Evolutionary conservation across 306 rosid genomes (phyloP), one percentile per base, ranked within the genome.

Genomic region (Dryas octopetala): DNA sequence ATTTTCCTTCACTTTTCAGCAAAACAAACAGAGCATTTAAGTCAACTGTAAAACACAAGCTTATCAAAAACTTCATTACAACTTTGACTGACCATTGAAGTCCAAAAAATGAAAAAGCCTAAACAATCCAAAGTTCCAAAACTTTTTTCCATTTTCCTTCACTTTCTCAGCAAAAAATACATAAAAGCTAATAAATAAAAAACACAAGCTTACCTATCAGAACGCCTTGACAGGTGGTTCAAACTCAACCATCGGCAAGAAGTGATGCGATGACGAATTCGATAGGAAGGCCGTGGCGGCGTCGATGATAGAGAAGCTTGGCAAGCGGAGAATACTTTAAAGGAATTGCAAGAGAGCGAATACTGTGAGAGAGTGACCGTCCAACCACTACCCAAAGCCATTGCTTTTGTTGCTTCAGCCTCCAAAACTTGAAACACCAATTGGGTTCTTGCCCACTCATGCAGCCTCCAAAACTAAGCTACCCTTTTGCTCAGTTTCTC

Each of bases 221-320:
- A 77, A 59, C 78, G 53, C 61, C 10, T 54, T 32, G 81, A 76
- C 5, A 60, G 70, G 44, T 76, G 78, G 80, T 71, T 67, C 49
- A 82, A 72, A 67, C 63, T 87, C 77, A 90, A 83, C 89, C 93
- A 74, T 74, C 82, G 76, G 80, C 86, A 17, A 89, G 89, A 58
- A 89, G 89, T 52, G 85, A 85, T 49, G 79, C 96, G 90, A 84
- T 77, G 50, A 73, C 92, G 87, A 80, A 90, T 62, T 86, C 83
- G 83, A 67, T 83, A 79, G 74, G 91, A 67, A 80, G 73, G 50
- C 81, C 58, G 70, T 26, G 67, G 63, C 54, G 16, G 62, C 47
- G 32, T 4, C 61, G 86, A 76, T 47, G 73, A 74, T 13, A 52
- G 62, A 76, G 76, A 80, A 88, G 76, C 82, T 40, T 80, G 82